phyloP scores from a whole-genome alignment of 23 red algal genomes.

The Agarophyton chilense region DNA sequence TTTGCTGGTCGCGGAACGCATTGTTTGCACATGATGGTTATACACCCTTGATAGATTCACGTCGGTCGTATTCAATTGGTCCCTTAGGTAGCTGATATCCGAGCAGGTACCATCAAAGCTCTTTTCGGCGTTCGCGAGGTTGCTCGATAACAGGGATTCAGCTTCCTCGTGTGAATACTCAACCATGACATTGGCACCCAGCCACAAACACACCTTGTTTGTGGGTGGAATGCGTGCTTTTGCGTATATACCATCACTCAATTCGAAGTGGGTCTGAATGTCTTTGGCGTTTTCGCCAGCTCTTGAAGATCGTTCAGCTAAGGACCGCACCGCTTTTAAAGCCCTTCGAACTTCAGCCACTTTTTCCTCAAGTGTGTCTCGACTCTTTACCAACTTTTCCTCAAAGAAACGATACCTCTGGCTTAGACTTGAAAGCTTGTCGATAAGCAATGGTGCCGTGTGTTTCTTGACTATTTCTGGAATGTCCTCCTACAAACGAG shows the following conservation, averaged over 20 bases:
- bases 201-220: slow-evolving; percentile 83
- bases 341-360: slow-evolving; percentile 69
- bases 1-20: slow-evolving; percentile 8
- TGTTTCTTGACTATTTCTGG: slow-evolving; percentile 49
- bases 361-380: slow-evolving; percentile 60
- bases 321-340: slow-evolving; percentile 56
- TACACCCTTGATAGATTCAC: slow-evolving; percentile 95
- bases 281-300: slow-evolving; percentile 13
- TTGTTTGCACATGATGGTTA: slow-evolving; percentile 75
- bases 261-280: slow-evolving; percentile 87
- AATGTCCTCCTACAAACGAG: slow-evolving; percentile 56
- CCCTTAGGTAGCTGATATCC: slow-evolving; percentile 78
- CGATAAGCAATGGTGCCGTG: slow-evolving; percentile 42
- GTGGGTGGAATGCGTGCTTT: slow-evolving; percentile 59
- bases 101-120: slow-evolving; percentile 61
- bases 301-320: slow-evolving; percentile 34
- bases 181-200: slow-evolving; percentile 95
- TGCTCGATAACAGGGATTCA: slow-evolving; percentile 70
- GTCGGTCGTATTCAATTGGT: slow-evolving; percentile 90
- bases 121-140: slow-evolving; percentile 65
- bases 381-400: slow-evolving; percentile 52
- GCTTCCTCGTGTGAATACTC: slow-evolving; percentile 93
- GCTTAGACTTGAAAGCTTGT: slow-evolving; percentile 56
- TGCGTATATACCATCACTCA: slow-evolving; percentile 78
- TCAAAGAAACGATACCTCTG: slow-evolving; percentile 83